phyloP scores from a whole-genome alignment of 257 asterid species.

The Nicotiana attenuata region DNA sequence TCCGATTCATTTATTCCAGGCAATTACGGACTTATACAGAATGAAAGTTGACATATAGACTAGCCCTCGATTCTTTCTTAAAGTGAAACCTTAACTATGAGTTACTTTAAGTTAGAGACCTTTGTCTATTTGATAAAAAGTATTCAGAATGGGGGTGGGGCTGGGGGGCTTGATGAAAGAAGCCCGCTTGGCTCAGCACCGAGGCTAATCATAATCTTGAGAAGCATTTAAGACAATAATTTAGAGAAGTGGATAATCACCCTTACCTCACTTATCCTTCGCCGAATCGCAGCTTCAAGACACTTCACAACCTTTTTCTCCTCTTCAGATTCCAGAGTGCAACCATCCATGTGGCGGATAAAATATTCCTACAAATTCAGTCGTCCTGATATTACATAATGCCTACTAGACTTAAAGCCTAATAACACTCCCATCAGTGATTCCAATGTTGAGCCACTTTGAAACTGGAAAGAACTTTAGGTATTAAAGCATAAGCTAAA shows the following conservation, averaged over 20 bases:
- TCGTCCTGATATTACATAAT: background rate
- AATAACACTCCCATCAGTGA: background rate
- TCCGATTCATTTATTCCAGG: background rate
- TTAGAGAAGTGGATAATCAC: background rate
- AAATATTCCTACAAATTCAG: conserved; percentile 59
- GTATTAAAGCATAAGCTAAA: background rate
- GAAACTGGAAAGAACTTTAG: background rate
- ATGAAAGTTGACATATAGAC: background rate
- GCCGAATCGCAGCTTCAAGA: conserved; percentile 90
- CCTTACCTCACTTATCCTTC: conserved; percentile 85
- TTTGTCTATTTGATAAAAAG: background rate
- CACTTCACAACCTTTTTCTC: conserved; percentile 86
- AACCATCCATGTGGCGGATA: conserved; percentile 81
- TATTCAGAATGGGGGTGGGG: background rate
- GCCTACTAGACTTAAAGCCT: background rate
- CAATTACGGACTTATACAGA: background rate
- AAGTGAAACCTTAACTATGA: background rate
- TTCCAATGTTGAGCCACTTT: background rate
- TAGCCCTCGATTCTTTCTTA: background rate
- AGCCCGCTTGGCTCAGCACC: background rate
- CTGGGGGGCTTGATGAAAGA: background rate
- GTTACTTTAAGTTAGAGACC: background rate
- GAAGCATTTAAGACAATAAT: background rate
- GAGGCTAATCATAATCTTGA: background rate
- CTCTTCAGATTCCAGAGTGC: conserved; percentile 55